phyloP scores from a whole-genome alignment of 2,329 filamentous ascomycete species.

The Beauveria scarabaeidicola region DNA sequence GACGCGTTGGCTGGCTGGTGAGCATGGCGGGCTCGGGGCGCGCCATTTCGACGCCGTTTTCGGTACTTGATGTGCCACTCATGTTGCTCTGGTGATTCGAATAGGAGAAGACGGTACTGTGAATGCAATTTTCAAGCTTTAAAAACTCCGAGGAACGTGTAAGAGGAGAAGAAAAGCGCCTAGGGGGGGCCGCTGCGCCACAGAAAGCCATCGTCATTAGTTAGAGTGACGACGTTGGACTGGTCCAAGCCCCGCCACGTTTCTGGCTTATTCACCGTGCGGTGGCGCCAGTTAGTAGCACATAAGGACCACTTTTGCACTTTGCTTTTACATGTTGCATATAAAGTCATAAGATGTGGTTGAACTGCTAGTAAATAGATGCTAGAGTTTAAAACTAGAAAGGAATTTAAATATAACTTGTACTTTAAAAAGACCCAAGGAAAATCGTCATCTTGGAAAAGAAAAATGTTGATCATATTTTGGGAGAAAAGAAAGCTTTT shows the following conservation, averaged over 20 bases:
- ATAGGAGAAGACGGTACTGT: neutral
- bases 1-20: slow-evolving; percentile 2
- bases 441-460: too few relatives aligned
- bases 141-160: neutral
- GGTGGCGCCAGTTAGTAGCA: too few relatives aligned
- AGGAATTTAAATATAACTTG: too few relatives aligned
- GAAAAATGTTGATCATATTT: too few relatives aligned
- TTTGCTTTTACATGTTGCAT: too few relatives aligned
- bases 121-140: neutral
- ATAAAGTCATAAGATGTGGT: too few relatives aligned
- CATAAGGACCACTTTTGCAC: too few relatives aligned
- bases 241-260: neutral
- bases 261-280: neutral
- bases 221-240: neutral
- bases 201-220: neutral
- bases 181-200: neutral
- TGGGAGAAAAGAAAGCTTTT: too few relatives aligned
- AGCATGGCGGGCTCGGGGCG: neutral
- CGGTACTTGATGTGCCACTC: neutral
- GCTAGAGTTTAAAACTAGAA: too few relatives aligned
- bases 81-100: neutral
- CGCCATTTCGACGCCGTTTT: neutral
- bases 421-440: too few relatives aligned
- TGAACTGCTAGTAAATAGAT: too few relatives aligned
- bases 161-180: neutral